Evolutionary conservation across 2,329 filamentous ascomycete genomes (phyloP).

Genomic region (Venturia asperata): DNA sequence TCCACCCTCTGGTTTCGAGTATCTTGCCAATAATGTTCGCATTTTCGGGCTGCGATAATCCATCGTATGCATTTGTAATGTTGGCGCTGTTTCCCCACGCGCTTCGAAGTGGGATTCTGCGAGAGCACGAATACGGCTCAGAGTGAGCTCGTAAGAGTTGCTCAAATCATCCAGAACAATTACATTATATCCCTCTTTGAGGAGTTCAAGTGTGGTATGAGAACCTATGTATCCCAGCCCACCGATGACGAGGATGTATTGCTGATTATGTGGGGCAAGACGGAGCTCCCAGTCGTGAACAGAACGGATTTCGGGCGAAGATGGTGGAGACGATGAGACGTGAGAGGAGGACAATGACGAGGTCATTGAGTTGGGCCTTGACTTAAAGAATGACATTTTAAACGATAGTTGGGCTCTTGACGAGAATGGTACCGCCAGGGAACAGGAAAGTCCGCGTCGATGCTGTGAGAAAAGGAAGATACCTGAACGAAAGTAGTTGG

Average conservation of each 20-base stretch:
- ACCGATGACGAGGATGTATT: slow-evolving; percentile 47
- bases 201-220: slow-evolving; percentile 48
- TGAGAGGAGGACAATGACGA: not conserved
- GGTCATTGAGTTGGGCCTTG: not conserved
- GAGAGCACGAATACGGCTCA: slow-evolving; percentile 33
- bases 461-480: not conserved
- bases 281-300: not conserved
- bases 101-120: slow-evolving; percentile 34
- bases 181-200: slow-evolving; percentile 49
- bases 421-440: not conserved
- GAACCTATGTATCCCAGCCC: slow-evolving; percentile 52
- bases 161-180: slow-evolving; percentile 41
- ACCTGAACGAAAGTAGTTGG: not conserved
- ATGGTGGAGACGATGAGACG: not conserved
- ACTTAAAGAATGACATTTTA: not conserved
- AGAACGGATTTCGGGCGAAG: not conserved
- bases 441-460: not conserved
- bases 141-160: slow-evolving; percentile 39
- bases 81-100: slow-evolving; percentile 37
- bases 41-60: slow-evolving; percentile 42
- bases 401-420: not conserved
- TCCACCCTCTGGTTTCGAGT: slow-evolving; percentile 23
- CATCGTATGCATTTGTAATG: slow-evolving; percentile 41
- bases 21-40: slow-evolving; percentile 38
- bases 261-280: slow-evolving; percentile 23